Base-by-base conservation (phyloP, 768 basidiomycete species). In the Amanita molliuscula region DNA sequence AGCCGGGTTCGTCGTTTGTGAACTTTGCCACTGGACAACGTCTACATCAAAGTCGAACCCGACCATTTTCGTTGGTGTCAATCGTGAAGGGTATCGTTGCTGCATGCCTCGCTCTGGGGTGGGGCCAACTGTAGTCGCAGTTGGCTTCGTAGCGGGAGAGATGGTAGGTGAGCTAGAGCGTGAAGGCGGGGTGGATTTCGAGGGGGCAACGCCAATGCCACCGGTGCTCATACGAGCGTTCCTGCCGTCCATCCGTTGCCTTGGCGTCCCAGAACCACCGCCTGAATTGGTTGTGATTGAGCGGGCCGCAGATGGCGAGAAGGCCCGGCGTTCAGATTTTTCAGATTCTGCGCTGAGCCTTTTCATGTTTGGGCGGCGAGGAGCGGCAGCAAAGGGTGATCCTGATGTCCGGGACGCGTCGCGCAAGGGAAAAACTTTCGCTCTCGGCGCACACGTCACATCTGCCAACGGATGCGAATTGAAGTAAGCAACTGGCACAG, bases 1-100 rank as follows among this genome's bases (percentile, higher is more conserved):
- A 20, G 48, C 48, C 5, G 48, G 38, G n/a, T 49, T 49, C 6
- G 48, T 49, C n/a, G 40, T 49, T 49, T 49, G 48, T 20, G 48
- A 49, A 29, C 48, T 42, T 42, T 49, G 38, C 48, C 48, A 49
- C 13, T 41, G 48, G 10, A 49, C 47, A 36, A 38, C 18, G 13
- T 48, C 47, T 6, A 34, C 38, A 21, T 40, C 38, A 40, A 4
- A 40, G 18, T 40, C 38, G 38, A 40, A 21, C 18, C 38, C 16
- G 21, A 10, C 13, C 18, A 21, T 21, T 5, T 7, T 21, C 18
- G 21, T 11, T 21, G 20, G 38, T 20, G 36, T 18, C 36, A 2
- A 37, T 10, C n/a, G 36, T 21, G 37, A 40, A 3, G 37, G 37
- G 8, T 40, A 40, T 21, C 37, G 21, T 23, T 18, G 21, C 21